These are phyloP conservation scores for Entonaema liquescens DNA, from an alignment of 495 filamentous ascomycete species.

Conservation along the genomic window DNA sequence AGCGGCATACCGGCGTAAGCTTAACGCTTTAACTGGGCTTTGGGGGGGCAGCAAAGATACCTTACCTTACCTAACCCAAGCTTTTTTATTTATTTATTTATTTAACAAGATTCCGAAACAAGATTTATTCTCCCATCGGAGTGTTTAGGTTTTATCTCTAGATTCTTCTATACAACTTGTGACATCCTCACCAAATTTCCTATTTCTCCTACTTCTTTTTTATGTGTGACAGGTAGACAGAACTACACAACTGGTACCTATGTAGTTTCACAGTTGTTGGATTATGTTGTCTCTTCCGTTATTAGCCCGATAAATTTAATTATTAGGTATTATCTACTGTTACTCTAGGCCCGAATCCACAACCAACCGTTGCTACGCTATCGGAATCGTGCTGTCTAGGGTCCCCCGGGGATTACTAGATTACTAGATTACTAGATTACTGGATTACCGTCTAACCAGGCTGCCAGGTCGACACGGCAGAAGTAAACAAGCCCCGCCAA, in stretches of 20 bases:
- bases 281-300: slow-evolving; percentile 17
- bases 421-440: too few species aligned
- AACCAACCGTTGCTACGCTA: slow-evolving; percentile 30
- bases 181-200: background rate
- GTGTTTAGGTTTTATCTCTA: slow-evolving; percentile 5
- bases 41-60: slow-evolving; percentile 1
- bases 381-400: slow-evolving; percentile 19
- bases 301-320: slow-evolving; percentile 22
- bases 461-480: background rate
- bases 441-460: too few species aligned
- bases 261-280: background rate
- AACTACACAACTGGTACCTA: too few species aligned
- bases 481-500: slow-evolving; percentile 43
- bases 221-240: too few species aligned
- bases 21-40: background rate
- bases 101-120: slow-evolving; percentile 8
- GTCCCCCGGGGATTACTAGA: background rate
- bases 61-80: slow-evolving; percentile 15
- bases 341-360: slow-evolving; percentile 8
- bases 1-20: slow-evolving; percentile 18
- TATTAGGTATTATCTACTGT: slow-evolving; percentile 6
- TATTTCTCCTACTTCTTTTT: background rate
- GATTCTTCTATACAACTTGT: slow-evolving; percentile 8
- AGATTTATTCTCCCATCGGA: slow-evolving; percentile 10
- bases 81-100: slow-evolving; percentile 5